Evolutionary conservation across 345 rosid genomes (phyloP), one percentile per base, ranked within the genome.

Genomic region (Microcos paniculata): DNA sequence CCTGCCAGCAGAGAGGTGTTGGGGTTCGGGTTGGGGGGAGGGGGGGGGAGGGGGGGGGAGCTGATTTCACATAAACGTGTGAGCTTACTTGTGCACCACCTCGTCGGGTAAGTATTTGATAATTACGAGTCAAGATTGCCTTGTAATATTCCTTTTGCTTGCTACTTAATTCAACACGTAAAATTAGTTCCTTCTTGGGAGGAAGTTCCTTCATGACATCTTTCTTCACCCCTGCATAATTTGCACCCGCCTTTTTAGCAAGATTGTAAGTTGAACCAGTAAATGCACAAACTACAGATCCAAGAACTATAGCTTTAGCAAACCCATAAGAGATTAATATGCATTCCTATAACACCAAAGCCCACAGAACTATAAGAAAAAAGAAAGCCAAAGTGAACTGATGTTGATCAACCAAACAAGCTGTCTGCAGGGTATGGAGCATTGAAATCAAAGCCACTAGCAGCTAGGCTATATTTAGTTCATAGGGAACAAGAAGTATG

Each of bases 191-290:
- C 84, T 92, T 96, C 77, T 96, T 96, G 16, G 99, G 99, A 80
- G 99, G 99, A 79, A 96, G 85, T 77, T 96, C 97, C 82, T 88
- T 94, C 98, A 96, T 92, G 42, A 96, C 99, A 81, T 96, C 99
- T 87, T 94, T 96, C 89, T 96, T 96, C 74, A 96, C 97, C 81
- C 98, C 99, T 96, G 79, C 82, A 88, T 76, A 75, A 72, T 68
- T 49, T 42, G 53, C 45, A 73, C 69, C 57, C 4, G 49, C 24
- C 26, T 68, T 68, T 69, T 69, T 42, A 69, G 42, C 58, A 48
- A 18, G 72, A 69, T 21, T 2, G 9, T 56, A 56, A 23, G 19
- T 26, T 57, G 30, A 58, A 58, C 35, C 45, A 51, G 61, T 70
- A 51, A 69, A 70, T 51, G 51, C 18, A 10, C 45, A 51, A 70